These are phyloP conservation scores for Ascosphaera apis DNA, from an alignment of 2,329 filamentous ascomycete species.

Conservation along the genomic window DNA sequence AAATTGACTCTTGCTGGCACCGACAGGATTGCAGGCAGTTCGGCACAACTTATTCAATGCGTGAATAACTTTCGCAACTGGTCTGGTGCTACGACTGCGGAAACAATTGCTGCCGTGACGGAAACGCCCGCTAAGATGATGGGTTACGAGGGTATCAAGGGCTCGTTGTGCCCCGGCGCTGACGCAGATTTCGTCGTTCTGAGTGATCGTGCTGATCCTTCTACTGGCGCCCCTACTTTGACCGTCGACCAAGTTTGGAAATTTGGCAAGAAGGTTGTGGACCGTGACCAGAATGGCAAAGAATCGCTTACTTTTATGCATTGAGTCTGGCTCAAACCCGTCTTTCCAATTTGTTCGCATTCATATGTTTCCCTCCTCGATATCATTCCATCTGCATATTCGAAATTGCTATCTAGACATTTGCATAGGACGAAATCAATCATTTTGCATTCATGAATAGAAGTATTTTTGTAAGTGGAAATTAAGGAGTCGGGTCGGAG, in stretches of 20 bases:
- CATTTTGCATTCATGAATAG: no score
- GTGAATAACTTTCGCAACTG: conserved; percentile 22
- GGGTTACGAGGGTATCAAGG: conserved; percentile 17
- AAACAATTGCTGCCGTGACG: conserved; percentile 18
- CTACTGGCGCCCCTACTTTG: conserved; percentile 11
- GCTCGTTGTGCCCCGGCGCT: conserved; percentile 16
- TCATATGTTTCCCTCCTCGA: background rate
- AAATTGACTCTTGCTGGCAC: conserved; percentile 56
- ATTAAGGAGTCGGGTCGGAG: no score
- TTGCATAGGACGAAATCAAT: no score
- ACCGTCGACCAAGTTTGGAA: conserved; percentile 22
- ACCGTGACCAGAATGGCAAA: conserved; percentile 9
- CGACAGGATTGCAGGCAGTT: conserved; percentile 51
- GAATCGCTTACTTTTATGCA: conserved; percentile 3
- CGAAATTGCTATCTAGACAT: background rate
- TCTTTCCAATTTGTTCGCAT: background rate
- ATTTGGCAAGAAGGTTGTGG: conserved; percentile 18
- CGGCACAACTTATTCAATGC: conserved; percentile 21
- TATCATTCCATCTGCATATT: background rate
- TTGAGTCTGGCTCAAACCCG: background rate
- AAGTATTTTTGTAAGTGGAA: no score
- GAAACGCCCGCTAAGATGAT: conserved; percentile 18
- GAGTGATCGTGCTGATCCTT: conserved; percentile 12
- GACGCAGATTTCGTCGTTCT: conserved; percentile 21
- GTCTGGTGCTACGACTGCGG: conserved; percentile 17